Conservation (phyloP, 2,329 filamentous ascomycete genomes). For the Aureobasidium sp. region DNA sequence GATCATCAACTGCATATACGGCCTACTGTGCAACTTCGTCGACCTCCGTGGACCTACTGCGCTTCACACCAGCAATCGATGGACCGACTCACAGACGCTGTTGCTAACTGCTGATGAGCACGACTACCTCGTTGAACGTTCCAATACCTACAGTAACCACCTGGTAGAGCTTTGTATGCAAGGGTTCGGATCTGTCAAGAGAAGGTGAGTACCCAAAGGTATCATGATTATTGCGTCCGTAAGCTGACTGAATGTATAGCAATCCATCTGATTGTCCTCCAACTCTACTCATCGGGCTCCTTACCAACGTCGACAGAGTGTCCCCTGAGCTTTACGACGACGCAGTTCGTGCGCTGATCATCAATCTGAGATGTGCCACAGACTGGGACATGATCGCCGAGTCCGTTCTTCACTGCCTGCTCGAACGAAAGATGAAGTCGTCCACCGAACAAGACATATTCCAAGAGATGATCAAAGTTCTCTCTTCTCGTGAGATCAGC, state of each 20-base stretch:
- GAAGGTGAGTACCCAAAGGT: background rate
- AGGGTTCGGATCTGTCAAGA: background rate
- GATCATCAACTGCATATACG: conserved; percentile 10
- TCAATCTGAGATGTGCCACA: background rate
- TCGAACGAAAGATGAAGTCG: background rate
- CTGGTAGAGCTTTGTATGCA: background rate
- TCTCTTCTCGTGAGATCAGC: background rate
- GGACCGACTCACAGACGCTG: background rate
- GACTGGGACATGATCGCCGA: background rate
- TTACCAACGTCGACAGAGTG: background rate
- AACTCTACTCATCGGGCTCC: background rate
- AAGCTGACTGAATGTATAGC: background rate
- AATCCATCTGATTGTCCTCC: background rate
- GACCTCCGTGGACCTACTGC: background rate
- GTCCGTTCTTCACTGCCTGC: background rate
- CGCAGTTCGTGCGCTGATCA: background rate
- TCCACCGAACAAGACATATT: background rate
- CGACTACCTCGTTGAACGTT: background rate
- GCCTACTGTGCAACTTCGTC: conserved; percentile 11
- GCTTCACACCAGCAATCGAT: background rate
- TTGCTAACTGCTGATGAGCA: background rate
- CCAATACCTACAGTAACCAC: background rate
- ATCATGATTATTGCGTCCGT: background rate
- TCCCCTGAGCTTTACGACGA: background rate
- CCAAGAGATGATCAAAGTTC: background rate